Evolutionary conservation across 495 filamentous ascomycete genomes (phyloP).

Genomic region (Polyplosphaeria fusca): DNA sequence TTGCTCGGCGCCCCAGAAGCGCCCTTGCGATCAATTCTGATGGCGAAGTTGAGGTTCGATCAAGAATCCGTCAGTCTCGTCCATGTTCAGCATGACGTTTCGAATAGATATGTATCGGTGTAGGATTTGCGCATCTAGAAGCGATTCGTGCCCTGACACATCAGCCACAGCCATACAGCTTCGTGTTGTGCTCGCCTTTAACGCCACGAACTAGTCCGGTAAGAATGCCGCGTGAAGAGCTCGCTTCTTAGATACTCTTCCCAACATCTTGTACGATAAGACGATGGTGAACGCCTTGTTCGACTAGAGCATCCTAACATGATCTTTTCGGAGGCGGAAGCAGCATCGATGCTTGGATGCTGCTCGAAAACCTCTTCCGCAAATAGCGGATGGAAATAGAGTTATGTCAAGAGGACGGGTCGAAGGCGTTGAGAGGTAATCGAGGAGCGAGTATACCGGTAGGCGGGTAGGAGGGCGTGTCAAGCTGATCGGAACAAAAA

Average conservation of each 20-base stretch:
- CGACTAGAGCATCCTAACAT: constrained; percentile 23
- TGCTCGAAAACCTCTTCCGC: constrained; percentile 24
- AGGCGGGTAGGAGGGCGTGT: not conserved
- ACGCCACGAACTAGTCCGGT: constrained; percentile 23
- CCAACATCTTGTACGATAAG: constrained; percentile 19
- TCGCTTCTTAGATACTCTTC: constrained; percentile 22
- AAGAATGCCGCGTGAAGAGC: constrained; percentile 21
- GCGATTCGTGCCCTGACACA: constrained; percentile 32
- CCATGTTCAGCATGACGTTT: constrained; percentile 46
- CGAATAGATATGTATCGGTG: constrained; percentile 41
- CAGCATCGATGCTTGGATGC: constrained; percentile 12
- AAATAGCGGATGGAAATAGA: not conserved
- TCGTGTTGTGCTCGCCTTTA: constrained; percentile 13
- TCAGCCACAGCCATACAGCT: constrained; percentile 20
- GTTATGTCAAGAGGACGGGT: not conserved
- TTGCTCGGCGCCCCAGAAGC: constrained; percentile 42
- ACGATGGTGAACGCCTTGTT: constrained; percentile 25
- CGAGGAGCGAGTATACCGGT: not conserved
- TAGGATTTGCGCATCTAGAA: constrained; percentile 30
- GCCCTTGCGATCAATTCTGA: constrained; percentile 27
- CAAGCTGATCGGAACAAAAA: too few relatives aligned
- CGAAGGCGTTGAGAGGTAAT: not conserved
- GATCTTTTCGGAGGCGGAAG: constrained; percentile 23
- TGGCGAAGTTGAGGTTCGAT: constrained; percentile 30
- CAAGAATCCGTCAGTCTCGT: constrained; percentile 29